These are phyloP conservation scores for Parachaetomium inaequale DNA, from an alignment of 495 filamentous ascomycete species.

Conservation along the genomic window DNA sequence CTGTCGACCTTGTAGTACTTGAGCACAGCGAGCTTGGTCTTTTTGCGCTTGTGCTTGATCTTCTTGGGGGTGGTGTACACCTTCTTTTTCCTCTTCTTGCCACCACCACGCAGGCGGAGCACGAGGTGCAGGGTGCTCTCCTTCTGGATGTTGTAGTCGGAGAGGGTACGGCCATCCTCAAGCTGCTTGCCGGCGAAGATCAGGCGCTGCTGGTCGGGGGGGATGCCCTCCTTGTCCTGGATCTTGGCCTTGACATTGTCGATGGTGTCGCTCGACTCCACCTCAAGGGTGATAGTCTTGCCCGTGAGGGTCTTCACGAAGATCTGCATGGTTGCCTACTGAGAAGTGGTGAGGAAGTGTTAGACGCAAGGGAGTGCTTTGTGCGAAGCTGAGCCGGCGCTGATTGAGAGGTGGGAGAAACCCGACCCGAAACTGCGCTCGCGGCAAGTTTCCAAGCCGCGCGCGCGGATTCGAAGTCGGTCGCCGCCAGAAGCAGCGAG, in stretches of 20 bases:
- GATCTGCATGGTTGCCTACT: conserved; percentile 86
- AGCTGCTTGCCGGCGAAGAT: conserved; percentile 99
- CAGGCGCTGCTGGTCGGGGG: conserved; percentile 99
- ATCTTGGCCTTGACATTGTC: conserved; percentile 98
- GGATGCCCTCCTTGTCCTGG: conserved; percentile 99
- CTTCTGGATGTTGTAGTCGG: conserved; percentile 99
- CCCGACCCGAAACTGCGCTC: conserved; percentile 10
- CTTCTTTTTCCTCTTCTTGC: conserved; percentile 99
- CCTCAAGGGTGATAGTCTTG: conserved; percentile 99
- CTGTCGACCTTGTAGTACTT: conserved; percentile 99
- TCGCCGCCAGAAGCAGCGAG: conserved; percentile 10
- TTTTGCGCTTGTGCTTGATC: conserved; percentile 99
- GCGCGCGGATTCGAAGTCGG: background rate
- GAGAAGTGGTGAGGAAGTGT: conserved; percentile 35
- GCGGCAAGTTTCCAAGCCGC: conserved; percentile 2
- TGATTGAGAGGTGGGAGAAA: background rate
- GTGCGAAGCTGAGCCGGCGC: conserved; percentile 6
- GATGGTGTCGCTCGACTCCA: conserved; percentile 98
- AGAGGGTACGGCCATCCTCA: conserved; percentile 97
- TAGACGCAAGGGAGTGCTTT: conserved; percentile 27
- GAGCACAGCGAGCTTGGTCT: conserved; percentile 98
- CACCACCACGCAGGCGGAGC: conserved; percentile 93
- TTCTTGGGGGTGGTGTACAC: conserved; percentile 99
- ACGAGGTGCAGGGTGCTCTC: conserved; percentile 99
- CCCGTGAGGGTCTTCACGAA: conserved; percentile 99